Percentiles rank a stretch among this genome's conserved stretches.
Evolutionary conservation across 768 basidiomycete genomes (phyloP).

Genomic region (Obba rivulosa): DNA sequence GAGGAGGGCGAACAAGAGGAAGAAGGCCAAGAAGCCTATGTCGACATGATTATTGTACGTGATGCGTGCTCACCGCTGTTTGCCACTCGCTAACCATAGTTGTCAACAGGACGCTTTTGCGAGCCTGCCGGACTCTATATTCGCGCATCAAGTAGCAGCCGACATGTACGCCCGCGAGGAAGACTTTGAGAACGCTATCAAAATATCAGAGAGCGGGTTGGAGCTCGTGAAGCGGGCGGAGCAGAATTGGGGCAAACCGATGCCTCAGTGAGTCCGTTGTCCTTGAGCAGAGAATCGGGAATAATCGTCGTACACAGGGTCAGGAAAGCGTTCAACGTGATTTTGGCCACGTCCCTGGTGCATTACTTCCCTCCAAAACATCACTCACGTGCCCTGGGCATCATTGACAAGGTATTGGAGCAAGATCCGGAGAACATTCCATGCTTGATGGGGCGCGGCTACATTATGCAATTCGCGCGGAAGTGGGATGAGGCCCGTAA

Average conservation of each 20-base stretch:
- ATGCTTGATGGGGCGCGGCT: constrained; percentile 71
- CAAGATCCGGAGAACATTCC: constrained; percentile 56
- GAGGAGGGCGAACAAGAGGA: constrained; percentile 2
- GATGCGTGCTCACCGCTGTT: background rate
- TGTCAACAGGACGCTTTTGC: constrained; percentile 43
- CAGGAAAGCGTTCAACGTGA: constrained; percentile 61
- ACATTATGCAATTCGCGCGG: constrained; percentile 56
- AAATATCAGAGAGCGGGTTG: constrained; percentile 67
- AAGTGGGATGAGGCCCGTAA: constrained; percentile 65
- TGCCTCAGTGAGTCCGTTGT: constrained; percentile 37
- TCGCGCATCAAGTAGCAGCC: constrained; percentile 62
- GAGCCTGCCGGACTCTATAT: constrained; percentile 46
- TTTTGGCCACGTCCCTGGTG: constrained; percentile 71
- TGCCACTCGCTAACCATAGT: constrained; percentile 3
- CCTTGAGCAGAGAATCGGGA: background rate
- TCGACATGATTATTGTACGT: constrained; percentile 59
- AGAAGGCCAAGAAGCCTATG: constrained; percentile 41
- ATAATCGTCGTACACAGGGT: constrained; percentile 35
- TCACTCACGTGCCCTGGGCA: constrained; percentile 67
- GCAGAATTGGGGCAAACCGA: constrained; percentile 47
- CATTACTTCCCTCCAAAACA: constrained; percentile 89
- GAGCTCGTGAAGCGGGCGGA: constrained; percentile 50
- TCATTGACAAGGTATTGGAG: constrained; percentile 68
- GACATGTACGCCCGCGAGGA: constrained; percentile 61
- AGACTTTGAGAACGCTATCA: constrained; percentile 73